Evolutionary conservation across 192 early-diverging fungal genomes (phyloP).

Genomic region (Backusella tarrabulga): DNA sequence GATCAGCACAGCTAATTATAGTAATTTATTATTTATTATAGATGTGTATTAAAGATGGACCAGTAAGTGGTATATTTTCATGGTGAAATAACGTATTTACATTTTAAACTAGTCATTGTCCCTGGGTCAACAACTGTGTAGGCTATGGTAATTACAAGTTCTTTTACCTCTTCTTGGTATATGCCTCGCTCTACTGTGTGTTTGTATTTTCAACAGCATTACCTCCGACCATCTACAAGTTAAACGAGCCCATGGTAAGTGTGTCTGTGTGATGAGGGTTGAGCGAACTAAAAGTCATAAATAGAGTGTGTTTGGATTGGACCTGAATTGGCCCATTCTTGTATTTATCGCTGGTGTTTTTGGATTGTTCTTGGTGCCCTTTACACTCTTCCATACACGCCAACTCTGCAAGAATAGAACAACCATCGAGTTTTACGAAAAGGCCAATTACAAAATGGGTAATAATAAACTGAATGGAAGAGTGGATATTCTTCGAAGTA

Average conservation of each 20-base stretch:
- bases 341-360: slow-evolving; percentile 42
- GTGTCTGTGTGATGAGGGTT: neutral
- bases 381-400: slow-evolving; percentile 47
- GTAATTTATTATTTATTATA: neutral
- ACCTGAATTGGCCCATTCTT: slow-evolving; percentile 41
- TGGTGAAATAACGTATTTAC: neutral
- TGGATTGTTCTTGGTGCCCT: slow-evolving; percentile 46
- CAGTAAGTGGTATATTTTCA: slow-evolving; percentile 25
- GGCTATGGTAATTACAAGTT: slow-evolving; percentile 42
- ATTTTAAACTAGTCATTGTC: slow-evolving; percentile 32
- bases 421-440: slow-evolving; percentile 51
- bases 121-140: slow-evolving; percentile 42
- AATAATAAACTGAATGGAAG: neutral
- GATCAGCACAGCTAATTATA: too few relatives aligned
- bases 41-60: slow-evolving; percentile 40
- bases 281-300: neutral
- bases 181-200: slow-evolving; percentile 37
- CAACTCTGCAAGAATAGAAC: slow-evolving; percentile 51
- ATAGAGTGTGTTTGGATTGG: slow-evolving; percentile 32
- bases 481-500: slow-evolving; percentile 26
- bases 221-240: slow-evolving; percentile 28
- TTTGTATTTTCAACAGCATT: slow-evolving; percentile 40
- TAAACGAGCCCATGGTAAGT: slow-evolving; percentile 29
- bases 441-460: slow-evolving; percentile 29
- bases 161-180: slow-evolving; percentile 49